Conservation (phyloP, 768 basidiomycete species). For the Ephemerocybe angulata region DNA sequence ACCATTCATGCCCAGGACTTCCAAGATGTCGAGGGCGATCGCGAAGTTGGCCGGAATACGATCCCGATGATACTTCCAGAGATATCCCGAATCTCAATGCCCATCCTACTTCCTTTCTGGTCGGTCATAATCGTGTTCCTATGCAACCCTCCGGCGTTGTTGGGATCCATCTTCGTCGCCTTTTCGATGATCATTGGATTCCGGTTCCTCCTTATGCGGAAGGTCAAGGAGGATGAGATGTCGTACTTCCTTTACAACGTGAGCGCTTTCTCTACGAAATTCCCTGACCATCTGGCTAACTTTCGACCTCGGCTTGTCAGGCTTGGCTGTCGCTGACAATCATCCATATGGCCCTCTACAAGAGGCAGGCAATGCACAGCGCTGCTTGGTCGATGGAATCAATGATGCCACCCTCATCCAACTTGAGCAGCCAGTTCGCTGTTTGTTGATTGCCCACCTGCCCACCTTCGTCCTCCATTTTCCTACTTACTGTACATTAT, state of each 20-base stretch:
- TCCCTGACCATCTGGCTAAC: background rate
- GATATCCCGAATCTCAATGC: conserved; percentile 24
- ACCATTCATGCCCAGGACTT: conserved; percentile 49
- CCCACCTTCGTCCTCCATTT: no score
- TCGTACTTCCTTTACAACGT: conserved; percentile 20
- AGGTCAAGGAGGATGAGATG: conserved; percentile 7
- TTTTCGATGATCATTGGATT: conserved; percentile 14
- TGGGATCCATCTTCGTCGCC: conserved; percentile 1
- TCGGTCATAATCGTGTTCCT: conserved; percentile 9
- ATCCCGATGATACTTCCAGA: conserved; percentile 43
- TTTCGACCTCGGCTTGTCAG: background rate
- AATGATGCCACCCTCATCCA: background rate
- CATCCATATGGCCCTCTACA: conserved; percentile 5
- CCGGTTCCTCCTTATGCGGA: conserved; percentile 13
- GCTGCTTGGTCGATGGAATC: background rate
- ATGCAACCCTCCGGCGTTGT: background rate
- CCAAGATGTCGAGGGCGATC: conserved; percentile 42
- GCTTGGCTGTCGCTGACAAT: conserved; percentile 4
- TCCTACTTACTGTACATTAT: no score
- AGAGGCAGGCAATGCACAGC: background rate
- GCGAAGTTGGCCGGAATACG: conserved; percentile 34
- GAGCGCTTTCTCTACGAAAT: conserved; percentile 3
- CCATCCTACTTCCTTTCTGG: conserved; percentile 16
- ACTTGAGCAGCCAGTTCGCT: background rate
- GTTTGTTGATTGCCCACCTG: no score